Conservation (phyloP, 345 rosid genomes). For the Camelina neglecta region DNA sequence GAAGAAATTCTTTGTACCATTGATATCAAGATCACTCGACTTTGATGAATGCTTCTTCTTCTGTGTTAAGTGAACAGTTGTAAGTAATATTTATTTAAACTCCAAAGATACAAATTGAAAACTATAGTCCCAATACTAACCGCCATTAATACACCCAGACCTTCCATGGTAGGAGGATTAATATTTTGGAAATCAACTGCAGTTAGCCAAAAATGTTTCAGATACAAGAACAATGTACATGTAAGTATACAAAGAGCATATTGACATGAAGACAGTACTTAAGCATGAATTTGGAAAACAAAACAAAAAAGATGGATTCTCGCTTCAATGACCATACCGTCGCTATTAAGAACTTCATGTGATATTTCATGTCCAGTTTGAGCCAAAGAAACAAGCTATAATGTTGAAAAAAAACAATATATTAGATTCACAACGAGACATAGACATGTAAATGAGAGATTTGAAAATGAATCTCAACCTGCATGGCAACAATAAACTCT, state of each 20-base stretch:
- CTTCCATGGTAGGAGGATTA: constrained; percentile 78
- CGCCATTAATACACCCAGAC: constrained; percentile 58
- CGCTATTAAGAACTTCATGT: constrained; percentile 53
- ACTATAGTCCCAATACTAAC: constrained; percentile 47
- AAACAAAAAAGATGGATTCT: background rate
- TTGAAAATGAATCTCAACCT: constrained; percentile 45
- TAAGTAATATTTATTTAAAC: constrained; percentile 10
- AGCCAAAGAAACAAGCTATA: constrained; percentile 78
- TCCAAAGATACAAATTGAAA: background rate
- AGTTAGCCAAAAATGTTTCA: constrained; percentile 8
- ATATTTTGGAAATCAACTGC: constrained; percentile 69
- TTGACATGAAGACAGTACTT: constrained; percentile 4
- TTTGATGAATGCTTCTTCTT: constrained; percentile 64
- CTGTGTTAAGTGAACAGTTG: constrained; percentile 42
- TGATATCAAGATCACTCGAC: constrained; percentile 52
- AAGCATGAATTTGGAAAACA: background rate
- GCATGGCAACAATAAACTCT: constrained; percentile 78
- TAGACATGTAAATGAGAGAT: background rate
- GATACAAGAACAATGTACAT: background rate
- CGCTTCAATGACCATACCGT: constrained; percentile 43
- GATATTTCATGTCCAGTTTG: constrained; percentile 72
- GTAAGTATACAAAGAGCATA: background rate
- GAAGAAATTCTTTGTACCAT: constrained; percentile 54
- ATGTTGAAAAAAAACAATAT: constrained; percentile 9
- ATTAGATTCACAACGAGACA: constrained; percentile 37